phyloP scores from a whole-genome alignment of 148 eudicot genomes.

The Rhododendron vialii region DNA sequence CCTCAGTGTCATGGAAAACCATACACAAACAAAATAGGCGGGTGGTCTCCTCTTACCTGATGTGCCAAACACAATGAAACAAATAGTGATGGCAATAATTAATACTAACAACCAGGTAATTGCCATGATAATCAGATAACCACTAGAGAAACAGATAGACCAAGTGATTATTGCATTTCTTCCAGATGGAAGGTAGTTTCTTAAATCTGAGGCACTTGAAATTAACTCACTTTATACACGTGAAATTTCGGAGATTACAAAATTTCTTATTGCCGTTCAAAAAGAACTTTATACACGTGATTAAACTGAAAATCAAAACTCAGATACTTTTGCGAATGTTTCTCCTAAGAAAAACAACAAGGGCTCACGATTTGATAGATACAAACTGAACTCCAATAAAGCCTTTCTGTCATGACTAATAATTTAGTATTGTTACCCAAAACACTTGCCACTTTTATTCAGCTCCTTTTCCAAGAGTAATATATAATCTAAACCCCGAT shows the following conservation, averaged over 20 bases:
- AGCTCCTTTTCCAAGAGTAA: background rate
- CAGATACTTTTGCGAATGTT: background rate
- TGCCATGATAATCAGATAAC: too few species aligned
- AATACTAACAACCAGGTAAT: background rate
- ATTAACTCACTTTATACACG: background rate
- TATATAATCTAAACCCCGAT: background rate
- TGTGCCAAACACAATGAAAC: too few species aligned
- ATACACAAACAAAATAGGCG: background rate
- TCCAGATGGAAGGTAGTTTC: background rate
- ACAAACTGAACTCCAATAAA: background rate
- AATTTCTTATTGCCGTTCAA: too few species aligned
- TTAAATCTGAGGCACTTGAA: background rate
- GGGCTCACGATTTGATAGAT: background rate
- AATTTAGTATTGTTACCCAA: too few species aligned
- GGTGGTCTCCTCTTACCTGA: too few species aligned
- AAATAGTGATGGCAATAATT: background rate
- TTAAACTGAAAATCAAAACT: background rate
- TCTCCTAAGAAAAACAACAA: too few species aligned
- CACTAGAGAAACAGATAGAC: too few species aligned
- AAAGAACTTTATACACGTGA: background rate
- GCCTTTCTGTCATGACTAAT: background rate
- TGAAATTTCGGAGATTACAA: background rate
- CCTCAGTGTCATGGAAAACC: background rate
- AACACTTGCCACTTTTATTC: background rate
- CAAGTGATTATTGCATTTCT: background rate